Percentiles rank a stretch among this genome's conserved stretches.
Conservation (phyloP, 768 basidiomycete species). For the Amanita muscaria region DNA sequence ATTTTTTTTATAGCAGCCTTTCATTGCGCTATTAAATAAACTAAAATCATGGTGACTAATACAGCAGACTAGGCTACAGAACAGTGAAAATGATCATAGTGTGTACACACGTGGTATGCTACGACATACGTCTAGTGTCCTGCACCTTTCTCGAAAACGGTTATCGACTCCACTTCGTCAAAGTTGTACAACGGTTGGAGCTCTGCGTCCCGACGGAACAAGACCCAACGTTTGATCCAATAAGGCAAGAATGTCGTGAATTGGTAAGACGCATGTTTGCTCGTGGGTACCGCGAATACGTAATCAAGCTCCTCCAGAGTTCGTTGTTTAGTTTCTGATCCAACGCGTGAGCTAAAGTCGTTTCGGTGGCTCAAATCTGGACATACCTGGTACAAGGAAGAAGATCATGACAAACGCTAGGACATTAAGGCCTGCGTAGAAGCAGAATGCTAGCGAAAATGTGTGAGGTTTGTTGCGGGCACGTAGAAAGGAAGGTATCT, state of each 20-base stretch:
- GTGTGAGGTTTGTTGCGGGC: background rate
- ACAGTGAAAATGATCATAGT: too few species aligned
- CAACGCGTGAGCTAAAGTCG: background rate
- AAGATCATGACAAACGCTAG: conserved; percentile 47
- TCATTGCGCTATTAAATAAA: too few species aligned
- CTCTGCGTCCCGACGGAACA: conserved; percentile 27
- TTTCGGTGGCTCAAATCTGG: too few species aligned
- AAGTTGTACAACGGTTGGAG: conserved; percentile 45
- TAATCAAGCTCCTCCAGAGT: conserved; percentile 45
- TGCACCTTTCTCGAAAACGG: conserved; percentile 33
- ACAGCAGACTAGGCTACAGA: too few species aligned
- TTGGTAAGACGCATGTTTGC: conserved; percentile 37
- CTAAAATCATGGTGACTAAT: too few species aligned
- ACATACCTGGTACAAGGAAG: conserved; percentile 43
- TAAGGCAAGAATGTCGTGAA: conserved; percentile 37
- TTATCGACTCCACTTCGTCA: conserved; percentile 37
- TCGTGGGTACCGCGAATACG: conserved; percentile 43
- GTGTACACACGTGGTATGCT: too few species aligned
- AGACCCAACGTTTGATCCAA: conserved; percentile 38
- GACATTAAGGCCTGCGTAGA: conserved; percentile 46
- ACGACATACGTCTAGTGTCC: conserved; percentile 26
- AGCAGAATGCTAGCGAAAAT: conserved; percentile 37
- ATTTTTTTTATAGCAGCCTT: too few species aligned
- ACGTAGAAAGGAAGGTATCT: conserved; percentile 12
- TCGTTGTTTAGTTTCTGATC: conserved; percentile 40